Percentiles rank a stretch among this genome's conserved stretches.
phyloP scores from a whole-genome alignment of 2,329 filamentous ascomycete genomes.

The Fusarium albosuccineum region DNA sequence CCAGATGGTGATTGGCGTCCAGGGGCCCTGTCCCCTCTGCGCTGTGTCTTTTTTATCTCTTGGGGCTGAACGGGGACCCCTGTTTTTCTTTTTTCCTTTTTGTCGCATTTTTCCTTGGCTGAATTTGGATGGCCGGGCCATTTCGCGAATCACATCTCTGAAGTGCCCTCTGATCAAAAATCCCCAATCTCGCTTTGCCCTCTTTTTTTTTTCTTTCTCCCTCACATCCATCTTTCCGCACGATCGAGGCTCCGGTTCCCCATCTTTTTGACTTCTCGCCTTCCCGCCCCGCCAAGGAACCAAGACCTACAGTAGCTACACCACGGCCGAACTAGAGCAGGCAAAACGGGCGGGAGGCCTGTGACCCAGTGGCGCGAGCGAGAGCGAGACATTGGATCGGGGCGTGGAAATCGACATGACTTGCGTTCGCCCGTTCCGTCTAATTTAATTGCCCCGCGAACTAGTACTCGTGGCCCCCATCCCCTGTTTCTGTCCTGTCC shows the following conservation, averaged over 20 bases:
- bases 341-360: conserved; percentile 12
- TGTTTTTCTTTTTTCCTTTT: not conserved
- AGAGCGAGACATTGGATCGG: conserved; percentile 13
- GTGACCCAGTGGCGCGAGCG: not conserved
- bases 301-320: not conserved
- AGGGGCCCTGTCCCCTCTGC: not conserved
- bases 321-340: no score
- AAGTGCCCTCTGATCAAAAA: not conserved
- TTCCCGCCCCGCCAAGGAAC: conserved; percentile 9
- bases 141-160: conserved; percentile 7
- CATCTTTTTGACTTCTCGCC: conserved; percentile 12
- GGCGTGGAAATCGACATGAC: not conserved
- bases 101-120: not conserved
- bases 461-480: not conserved
- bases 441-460: conserved; percentile 10
- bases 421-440: not conserved
- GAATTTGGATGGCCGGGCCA: not conserved
- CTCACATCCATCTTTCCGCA: not conserved
- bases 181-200: no score
- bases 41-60: not conserved
- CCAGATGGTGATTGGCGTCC: conserved; percentile 24
- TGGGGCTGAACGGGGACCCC: not conserved
- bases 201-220: not conserved
- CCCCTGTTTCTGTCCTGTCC: not conserved
- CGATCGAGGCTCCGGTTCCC: not conserved